These are phyloP conservation scores for Tulasnella sp. DNA, from an alignment of 768 basidiomycete genomes.

Conservation along the genomic window DNA sequence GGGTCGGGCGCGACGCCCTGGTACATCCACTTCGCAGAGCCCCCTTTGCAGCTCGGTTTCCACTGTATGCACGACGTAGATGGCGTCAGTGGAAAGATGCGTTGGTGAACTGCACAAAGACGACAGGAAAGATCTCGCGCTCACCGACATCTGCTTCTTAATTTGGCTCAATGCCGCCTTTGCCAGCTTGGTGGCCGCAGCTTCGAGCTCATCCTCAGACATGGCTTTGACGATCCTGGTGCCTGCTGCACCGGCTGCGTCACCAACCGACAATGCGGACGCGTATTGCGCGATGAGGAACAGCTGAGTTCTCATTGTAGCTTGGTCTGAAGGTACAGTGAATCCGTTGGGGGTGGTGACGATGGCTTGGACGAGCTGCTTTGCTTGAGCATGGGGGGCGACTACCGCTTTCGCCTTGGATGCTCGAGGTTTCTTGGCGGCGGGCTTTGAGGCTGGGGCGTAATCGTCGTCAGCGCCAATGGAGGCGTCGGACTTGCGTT, in stretches of 20 bases:
- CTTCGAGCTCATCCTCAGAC: not conserved
- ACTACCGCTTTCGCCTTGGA: not conserved
- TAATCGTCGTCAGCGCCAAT: not conserved
- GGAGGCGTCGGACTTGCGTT: conserved; percentile 15
- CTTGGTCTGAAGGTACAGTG: conserved; percentile 37
- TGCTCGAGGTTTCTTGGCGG: conserved; percentile 1
- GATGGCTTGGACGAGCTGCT: not conserved
- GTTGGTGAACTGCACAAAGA: not conserved
- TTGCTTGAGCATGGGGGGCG: conserved; percentile 2
- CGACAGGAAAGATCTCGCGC: not conserved
- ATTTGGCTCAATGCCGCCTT: not conserved
- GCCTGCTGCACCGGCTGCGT: not conserved
- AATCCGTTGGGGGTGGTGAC: not conserved
- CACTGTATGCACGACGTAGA: not conserved
- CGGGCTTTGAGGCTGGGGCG: not conserved
- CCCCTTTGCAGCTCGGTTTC: conserved; percentile 12
- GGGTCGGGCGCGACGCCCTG: not conserved
- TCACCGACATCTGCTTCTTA: not conserved
- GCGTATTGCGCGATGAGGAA: conserved; percentile 18
- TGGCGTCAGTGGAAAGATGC: not conserved
- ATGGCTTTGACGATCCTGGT: not conserved
- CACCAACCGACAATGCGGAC: not conserved
- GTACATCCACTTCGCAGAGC: conserved; percentile 6
- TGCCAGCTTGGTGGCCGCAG: not conserved
- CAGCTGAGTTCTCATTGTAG: not conserved